phyloP scores from a whole-genome alignment of 2,329 filamentous ascomycete genomes.

The Pezicula carpinea region DNA sequence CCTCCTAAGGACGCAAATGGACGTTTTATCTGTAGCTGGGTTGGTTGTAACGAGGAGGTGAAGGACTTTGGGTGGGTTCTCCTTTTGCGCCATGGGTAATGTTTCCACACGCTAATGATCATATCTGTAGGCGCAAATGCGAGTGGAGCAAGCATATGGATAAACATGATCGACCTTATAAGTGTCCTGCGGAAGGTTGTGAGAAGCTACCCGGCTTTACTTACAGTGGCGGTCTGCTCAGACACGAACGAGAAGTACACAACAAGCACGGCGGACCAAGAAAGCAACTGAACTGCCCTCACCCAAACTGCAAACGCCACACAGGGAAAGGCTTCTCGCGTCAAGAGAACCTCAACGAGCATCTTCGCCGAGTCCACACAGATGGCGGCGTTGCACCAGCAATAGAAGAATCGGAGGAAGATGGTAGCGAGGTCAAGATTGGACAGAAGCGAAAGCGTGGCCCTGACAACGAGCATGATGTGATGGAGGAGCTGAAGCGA shows the following conservation, averaged over 20 bases:
- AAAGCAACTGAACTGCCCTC: constrained; percentile 81
- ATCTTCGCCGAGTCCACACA: constrained; percentile 81
- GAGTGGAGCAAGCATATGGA: constrained; percentile 87
- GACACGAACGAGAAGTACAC: constrained; percentile 92
- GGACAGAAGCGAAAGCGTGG: constrained; percentile 38
- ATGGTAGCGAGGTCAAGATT: constrained; percentile 35
- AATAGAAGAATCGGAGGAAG: constrained; percentile 19
- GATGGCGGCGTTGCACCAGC: constrained; percentile 32
- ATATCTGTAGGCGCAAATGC: constrained; percentile 18
- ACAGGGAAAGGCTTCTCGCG: constrained; percentile 86
- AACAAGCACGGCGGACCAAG: constrained; percentile 84
- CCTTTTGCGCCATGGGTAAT: neutral
- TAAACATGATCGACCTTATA: constrained; percentile 91
- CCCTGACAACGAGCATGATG: neutral
- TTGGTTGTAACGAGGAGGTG: constrained; percentile 61
- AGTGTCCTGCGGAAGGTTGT: constrained; percentile 76
- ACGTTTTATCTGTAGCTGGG: constrained; percentile 71
- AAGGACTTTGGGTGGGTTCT: constrained; percentile 75
- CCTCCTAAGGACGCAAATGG: constrained; percentile 59
- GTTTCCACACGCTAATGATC: neutral
- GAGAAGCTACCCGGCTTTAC: constrained; percentile 93
- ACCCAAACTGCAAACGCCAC: constrained; percentile 82
- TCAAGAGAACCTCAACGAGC: constrained; percentile 91
- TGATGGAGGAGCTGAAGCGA: constrained; percentile 2
- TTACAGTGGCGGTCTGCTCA: constrained; percentile 82